These are phyloP conservation scores for Claviceps fusiformis DNA, from an alignment of 2,329 filamentous ascomycete species.

Conservation along the genomic window DNA sequence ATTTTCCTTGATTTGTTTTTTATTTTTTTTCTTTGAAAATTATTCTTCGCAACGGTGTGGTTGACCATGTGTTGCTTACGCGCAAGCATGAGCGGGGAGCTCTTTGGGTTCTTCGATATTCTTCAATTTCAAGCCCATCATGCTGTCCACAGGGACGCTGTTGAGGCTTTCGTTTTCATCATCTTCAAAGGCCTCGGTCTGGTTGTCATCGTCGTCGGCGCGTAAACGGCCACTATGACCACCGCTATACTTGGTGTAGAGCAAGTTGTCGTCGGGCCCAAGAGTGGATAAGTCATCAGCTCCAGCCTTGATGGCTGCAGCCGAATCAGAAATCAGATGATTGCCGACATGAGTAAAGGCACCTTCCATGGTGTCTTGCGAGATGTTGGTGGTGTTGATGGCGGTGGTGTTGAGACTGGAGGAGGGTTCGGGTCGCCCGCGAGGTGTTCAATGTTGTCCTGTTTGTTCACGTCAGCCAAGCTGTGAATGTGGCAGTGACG, in stretches of 20 bases:
- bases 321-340: constrained; percentile 72
- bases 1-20: not conserved
- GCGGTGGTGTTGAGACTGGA: constrained; percentile 2
- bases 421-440: not conserved
- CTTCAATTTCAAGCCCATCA: constrained; percentile 48
- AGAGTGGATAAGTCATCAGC: constrained; percentile 60
- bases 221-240: constrained; percentile 46
- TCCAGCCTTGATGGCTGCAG: constrained; percentile 75
- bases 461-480: not conserved
- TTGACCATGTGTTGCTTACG: constrained; percentile 41
- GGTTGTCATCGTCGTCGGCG: constrained; percentile 81
- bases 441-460: not conserved
- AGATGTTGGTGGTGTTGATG: constrained; percentile 4
- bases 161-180: constrained; percentile 66
- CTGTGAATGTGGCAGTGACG: not conserved
- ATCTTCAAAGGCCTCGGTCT: constrained; percentile 69
- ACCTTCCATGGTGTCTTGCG: constrained; percentile 53
- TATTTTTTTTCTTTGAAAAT: not conserved
- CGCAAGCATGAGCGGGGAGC: constrained; percentile 87
- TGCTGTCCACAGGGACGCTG: constrained; percentile 66
- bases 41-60: not conserved
- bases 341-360: constrained; percentile 82
- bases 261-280: constrained; percentile 67
- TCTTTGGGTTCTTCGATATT: constrained; percentile 69
- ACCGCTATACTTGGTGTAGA: constrained; percentile 56